Percentiles rank a stretch among this genome's conserved stretches.
Conservation (phyloP, 805 yeast species). For the Wickerhamiella sergipiensis region DNA sequence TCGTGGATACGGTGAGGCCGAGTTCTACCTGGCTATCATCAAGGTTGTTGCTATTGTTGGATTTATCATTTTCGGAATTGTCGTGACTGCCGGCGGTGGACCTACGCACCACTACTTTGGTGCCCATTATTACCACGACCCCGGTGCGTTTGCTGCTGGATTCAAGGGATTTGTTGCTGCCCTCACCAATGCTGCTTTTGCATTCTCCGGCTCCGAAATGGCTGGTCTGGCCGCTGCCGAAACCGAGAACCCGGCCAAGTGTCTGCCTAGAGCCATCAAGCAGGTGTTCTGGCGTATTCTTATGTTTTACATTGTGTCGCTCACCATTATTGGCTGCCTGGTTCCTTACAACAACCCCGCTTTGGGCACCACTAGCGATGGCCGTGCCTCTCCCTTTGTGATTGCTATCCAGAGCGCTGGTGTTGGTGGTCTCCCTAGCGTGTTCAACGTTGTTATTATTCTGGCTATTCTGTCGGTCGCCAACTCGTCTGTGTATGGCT, state of each 20-base stretch:
- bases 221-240: constrained; percentile 70
- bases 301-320: constrained; percentile 51
- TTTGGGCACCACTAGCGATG: constrained; percentile 41
- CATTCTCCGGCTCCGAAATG: constrained; percentile 64
- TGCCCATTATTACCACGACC: constrained; percentile 40
- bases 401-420: constrained; percentile 58
- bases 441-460: constrained; percentile 57
- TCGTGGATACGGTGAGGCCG: constrained; percentile 58
- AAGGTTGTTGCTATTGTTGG: constrained; percentile 50
- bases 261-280: constrained; percentile 62
- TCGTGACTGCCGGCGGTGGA: constrained; percentile 40
- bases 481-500: constrained; percentile 55
- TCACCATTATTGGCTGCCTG: constrained; percentile 46
- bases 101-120: constrained; percentile 42
- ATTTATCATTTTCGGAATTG: constrained; percentile 46
- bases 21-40: constrained; percentile 42
- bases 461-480: constrained; percentile 62
- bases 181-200: constrained; percentile 66
- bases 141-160: constrained; percentile 55
- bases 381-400: constrained; percentile 61
- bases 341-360: constrained; percentile 51
- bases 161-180: constrained; percentile 62
- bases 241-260: constrained; percentile 48
- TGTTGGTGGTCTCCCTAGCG: constrained; percentile 50
- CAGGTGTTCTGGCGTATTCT: constrained; percentile 76